Evolutionary conservation across 495 filamentous ascomycete species (phyloP), one percentile per base, ranked within the genome.

Genomic region (Podospora appendiculata): DNA sequence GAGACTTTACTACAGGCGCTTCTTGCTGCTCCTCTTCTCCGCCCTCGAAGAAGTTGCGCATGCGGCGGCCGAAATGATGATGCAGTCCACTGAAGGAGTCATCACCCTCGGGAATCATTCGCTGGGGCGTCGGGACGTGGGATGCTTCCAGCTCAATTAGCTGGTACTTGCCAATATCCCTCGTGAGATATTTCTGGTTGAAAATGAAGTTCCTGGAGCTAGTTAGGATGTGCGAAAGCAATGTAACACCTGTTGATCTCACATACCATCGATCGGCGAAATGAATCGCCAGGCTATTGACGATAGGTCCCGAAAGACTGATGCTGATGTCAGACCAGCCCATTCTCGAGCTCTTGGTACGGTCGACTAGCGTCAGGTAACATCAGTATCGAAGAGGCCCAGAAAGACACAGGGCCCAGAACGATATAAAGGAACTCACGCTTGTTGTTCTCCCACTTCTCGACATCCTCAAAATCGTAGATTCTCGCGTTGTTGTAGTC

Each of bases 401-500:
- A 25, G 25, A 25, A 25, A 25, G 25, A 25, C 25, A 25, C n/a
- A n/a, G n/a, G 7, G 12, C 38, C 25, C 25, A 25, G 25, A 25
- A 25, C 2, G 25, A 25, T 5, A 25, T 25, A 25, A 5, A 25
- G 14, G 8, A 36, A 55, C 70, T 53, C 41, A 74, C 74, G 78
- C 60, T 95, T 86, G 62, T 97, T 97, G 40, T 90, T 78, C 42
- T 95, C 79, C 80, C 84, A 95, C 50, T 94, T 79, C 3, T 79
- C 64, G 10, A 96, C 90, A 61, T 92, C 85, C 46, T 88, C 77
- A 66, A 97, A 97, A 61, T 97, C 92, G 60, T 84, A 84, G 16
- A 91, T 78, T 40, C 90, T 67, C 33, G 89, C 90, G 62, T 97
- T 95, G 69, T 97, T 97, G 68, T 87, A 97, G 61, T 97, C 92